Evolutionary conservation across 169 alveolate species (phyloP).

Genomic region (Eimeria acervulina): DNA sequence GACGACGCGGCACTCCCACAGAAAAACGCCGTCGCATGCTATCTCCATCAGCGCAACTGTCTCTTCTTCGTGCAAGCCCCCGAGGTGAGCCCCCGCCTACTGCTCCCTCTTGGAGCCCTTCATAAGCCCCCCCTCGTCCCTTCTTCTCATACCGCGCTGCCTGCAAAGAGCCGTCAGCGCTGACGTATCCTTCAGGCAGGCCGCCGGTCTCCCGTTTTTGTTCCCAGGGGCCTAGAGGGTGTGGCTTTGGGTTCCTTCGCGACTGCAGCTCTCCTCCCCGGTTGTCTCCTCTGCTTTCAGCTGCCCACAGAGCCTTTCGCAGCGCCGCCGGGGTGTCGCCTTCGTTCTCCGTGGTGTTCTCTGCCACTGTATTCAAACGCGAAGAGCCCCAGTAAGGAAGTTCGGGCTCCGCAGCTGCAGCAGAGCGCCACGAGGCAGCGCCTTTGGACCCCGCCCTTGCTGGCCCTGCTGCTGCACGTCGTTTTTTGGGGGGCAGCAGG

Average conservation of each 20-base stretch:
- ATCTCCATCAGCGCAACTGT: constrained; percentile 3
- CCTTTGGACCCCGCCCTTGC: neutral
- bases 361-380: constrained; percentile 44
- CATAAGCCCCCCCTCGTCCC: neutral
- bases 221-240: neutral
- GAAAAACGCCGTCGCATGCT: constrained; percentile 4
- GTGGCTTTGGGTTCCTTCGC: neutral
- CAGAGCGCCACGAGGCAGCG: constrained; percentile 1
- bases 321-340: constrained; percentile 61
- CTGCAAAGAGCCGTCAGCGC: constrained; percentile 56
- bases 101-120: neutral
- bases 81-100: neutral
- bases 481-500: constrained; percentile 22
- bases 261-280: neutral
- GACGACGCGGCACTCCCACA: constrained; percentile 26
- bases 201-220: neutral
- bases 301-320: constrained; percentile 24
- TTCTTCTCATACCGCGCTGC: constrained; percentile 9
- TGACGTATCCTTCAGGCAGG: constrained; percentile 52
- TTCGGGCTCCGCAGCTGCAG: neutral
- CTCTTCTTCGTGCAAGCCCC: neutral
- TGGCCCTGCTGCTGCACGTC: constrained; percentile 4
- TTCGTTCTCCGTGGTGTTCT: constrained; percentile 10
- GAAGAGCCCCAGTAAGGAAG: constrained; percentile 7
- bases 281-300: constrained; percentile 12